A percentile compares a stretch with the other conserved stretches of the same genome.
These are phyloP conservation scores for Pistacia integerrima DNA, from an alignment of 345 rosid genomes.

Conservation along the genomic window DNA sequence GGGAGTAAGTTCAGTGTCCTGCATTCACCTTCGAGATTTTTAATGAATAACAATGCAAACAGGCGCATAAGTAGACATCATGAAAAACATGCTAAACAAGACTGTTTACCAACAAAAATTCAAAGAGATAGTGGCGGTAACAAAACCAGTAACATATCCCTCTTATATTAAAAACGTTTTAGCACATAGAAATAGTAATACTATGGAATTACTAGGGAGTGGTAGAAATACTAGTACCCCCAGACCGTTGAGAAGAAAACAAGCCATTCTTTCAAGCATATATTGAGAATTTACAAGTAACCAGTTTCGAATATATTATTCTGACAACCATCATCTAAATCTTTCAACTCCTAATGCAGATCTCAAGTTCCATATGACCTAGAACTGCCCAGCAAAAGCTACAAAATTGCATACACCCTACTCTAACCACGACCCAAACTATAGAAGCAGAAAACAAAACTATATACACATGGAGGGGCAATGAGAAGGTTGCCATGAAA, in stretches of 20 bases:
- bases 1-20: too few relatives aligned
- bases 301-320: slow-evolving; percentile 38
- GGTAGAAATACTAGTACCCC: neutral
- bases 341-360: slow-evolving; percentile 32
- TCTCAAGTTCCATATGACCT: slow-evolving; percentile 33
- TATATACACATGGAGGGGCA: slow-evolving; percentile 43
- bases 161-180: neutral
- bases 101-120: neutral
- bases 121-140: neutral
- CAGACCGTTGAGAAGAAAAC: neutral
- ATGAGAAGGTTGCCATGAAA: slow-evolving; percentile 3
- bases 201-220: too few relatives aligned
- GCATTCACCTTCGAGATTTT: neutral
- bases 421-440: slow-evolving; percentile 41
- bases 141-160: neutral
- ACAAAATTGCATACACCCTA: slow-evolving; percentile 64
- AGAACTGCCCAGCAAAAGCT: slow-evolving; percentile 40
- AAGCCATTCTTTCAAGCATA: slow-evolving; percentile 32
- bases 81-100: neutral
- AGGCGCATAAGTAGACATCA: neutral
- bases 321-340: slow-evolving; percentile 36
- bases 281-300: slow-evolving; percentile 43
- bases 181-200: too few relatives aligned
- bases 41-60: neutral
- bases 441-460: slow-evolving; percentile 37